Conservation (phyloP, 768 basidiomycete species). For the Hirschioporus abietinus region DNA sequence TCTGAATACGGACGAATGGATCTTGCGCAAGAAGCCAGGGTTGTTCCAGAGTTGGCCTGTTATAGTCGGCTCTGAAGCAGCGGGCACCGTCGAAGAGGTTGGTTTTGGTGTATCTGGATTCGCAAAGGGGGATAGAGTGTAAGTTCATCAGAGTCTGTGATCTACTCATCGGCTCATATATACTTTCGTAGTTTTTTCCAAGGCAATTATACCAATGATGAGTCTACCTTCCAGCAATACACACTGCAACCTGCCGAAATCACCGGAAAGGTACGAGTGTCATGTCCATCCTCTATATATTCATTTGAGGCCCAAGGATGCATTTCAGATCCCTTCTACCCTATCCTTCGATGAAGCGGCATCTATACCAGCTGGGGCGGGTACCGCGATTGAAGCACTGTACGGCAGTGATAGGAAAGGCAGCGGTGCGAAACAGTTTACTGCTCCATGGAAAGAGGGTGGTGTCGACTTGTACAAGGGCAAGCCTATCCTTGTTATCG, state of each 20-base stretch:
- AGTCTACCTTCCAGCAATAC: conserved; percentile 36
- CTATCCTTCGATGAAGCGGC: conserved; percentile 17
- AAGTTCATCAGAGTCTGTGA: conserved; percentile 18
- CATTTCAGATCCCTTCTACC: conserved; percentile 23
- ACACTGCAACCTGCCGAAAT: conserved; percentile 33
- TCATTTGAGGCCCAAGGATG: no score
- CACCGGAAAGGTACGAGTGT: conserved; percentile 30
- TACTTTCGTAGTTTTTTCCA: conserved; percentile 13
- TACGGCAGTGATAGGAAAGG: conserved; percentile 10
- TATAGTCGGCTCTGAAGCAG: conserved; percentile 42
- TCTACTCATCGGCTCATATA: no score
- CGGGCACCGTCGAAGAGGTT: conserved; percentile 46
- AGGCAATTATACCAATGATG: conserved; percentile 32
- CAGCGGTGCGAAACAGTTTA: conserved; percentile 26
- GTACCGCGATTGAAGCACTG: conserved; percentile 17
- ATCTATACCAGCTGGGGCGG: conserved; percentile 18
- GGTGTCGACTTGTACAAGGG: conserved; percentile 36
- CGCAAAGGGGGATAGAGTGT: conserved; percentile 51
- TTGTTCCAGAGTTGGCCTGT: conserved; percentile 38
- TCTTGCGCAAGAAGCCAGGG: conserved; percentile 36
- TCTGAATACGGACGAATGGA: conserved; percentile 51
- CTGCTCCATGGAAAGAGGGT: conserved; percentile 30
- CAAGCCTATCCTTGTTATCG: conserved; percentile 41
- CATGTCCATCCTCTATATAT: no score
- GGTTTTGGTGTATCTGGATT: conserved; percentile 47